Conservation (phyloP, 352 stramenopile genomes). For the Phytophthora hibernalis region DNA sequence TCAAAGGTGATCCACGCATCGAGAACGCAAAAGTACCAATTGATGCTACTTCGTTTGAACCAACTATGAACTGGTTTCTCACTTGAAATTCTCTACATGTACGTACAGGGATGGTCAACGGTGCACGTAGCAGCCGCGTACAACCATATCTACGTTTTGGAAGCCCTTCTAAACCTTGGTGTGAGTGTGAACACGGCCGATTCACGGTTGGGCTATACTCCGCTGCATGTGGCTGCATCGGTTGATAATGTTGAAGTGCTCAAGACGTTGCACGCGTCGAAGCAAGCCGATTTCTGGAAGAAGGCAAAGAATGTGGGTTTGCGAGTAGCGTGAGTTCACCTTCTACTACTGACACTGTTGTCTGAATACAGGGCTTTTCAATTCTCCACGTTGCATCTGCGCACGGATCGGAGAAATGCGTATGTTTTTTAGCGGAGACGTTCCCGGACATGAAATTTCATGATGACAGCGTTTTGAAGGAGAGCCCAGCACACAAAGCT, state of each 20-base stretch:
- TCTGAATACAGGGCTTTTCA: conserved; percentile 50
- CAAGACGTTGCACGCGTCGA: conserved; percentile 41
- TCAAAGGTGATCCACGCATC: conserved; percentile 63
- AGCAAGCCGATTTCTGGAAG: conserved; percentile 57
- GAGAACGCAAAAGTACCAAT: conserved; percentile 67
- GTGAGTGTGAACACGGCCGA: conserved; percentile 56
- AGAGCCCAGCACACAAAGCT: conserved; percentile 69
- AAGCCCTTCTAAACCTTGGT: conserved; percentile 51
- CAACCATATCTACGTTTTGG: conserved; percentile 55
- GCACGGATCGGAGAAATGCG: conserved; percentile 53
- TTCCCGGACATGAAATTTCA: conserved; percentile 50
- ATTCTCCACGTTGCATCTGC: conserved; percentile 64
- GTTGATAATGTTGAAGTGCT: conserved; percentile 68
- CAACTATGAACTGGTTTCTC: background rate
- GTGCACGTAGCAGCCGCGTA: conserved; percentile 67
- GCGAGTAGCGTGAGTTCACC: background rate
- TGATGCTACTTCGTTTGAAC: background rate
- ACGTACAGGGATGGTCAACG: conserved; percentile 64
- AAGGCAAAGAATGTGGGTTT: conserved; percentile 53
- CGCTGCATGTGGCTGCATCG: conserved; percentile 61
- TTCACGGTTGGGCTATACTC: conserved; percentile 61
- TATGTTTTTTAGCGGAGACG: conserved; percentile 48
- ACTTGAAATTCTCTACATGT: conserved; percentile 28
- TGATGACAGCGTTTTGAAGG: conserved; percentile 49
- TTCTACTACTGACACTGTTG: background rate